These are phyloP conservation scores for Aspergillus carlsbadensis DNA, from an alignment of 495 filamentous ascomycete species.

Conservation along the genomic window DNA sequence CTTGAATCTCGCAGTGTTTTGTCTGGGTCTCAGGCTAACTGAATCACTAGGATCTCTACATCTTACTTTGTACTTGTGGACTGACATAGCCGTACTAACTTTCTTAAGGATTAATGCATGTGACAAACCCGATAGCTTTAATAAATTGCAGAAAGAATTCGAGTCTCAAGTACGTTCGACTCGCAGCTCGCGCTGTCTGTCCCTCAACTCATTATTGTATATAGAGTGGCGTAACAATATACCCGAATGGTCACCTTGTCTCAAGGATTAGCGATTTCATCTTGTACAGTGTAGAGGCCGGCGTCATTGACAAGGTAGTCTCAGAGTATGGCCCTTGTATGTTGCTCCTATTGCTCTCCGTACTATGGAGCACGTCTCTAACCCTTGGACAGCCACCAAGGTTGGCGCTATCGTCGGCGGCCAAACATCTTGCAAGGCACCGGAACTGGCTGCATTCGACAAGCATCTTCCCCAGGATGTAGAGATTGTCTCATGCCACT, in stretches of 20 bases:
- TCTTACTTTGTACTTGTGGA: conserved; percentile 3
- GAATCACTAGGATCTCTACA: conserved; percentile 10
- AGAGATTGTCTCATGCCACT: conserved; percentile 95
- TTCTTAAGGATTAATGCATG: conserved; percentile 83
- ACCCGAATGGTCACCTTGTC: conserved; percentile 90
- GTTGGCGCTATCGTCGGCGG: conserved; percentile 91
- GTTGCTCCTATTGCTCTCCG: conserved; percentile 28
- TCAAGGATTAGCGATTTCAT: conserved; percentile 94
- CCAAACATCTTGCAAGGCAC: conserved; percentile 97
- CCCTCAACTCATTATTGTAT: conserved; percentile 38
- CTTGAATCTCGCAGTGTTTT: neutral
- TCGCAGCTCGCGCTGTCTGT: conserved; percentile 31
- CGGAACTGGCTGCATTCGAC: conserved; percentile 92
- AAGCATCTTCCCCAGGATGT: conserved; percentile 83
- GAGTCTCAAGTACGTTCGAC: conserved; percentile 60
- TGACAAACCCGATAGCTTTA: conserved; percentile 82
- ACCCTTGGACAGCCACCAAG: conserved; percentile 71
- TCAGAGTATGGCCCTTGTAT: conserved; percentile 88
- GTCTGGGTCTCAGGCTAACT: conserved; percentile 14
- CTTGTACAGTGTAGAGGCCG: conserved; percentile 96
- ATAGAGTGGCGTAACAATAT: conserved; percentile 58
- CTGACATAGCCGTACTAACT: conserved; percentile 32
- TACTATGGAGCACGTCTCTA: conserved; percentile 21
- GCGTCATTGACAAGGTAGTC: conserved; percentile 81
- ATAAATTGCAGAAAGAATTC: conserved; percentile 75